Base-by-base conservation (phyloP, 176 grass and related monocot species). In the Eremochloa ophiuroides region DNA sequence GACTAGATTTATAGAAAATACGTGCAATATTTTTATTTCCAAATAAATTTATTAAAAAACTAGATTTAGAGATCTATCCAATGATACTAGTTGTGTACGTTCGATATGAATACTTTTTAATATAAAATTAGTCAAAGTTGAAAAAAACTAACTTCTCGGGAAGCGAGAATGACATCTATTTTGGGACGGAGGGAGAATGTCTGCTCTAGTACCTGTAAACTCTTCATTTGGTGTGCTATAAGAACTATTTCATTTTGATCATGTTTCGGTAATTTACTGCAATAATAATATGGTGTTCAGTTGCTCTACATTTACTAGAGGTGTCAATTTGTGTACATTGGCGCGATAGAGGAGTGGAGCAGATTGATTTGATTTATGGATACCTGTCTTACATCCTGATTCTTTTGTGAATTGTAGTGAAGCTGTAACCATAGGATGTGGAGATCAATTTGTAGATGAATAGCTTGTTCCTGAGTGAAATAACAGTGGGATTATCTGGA, bases 221-320 rank as follows among this genome's bases (percentile, higher is more conserved):
- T 75, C 42, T 50, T 38, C 8, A 48, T 60, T 85, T 34, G 46
- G 51, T 43, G 17, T 71, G 64, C 10, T 44, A 69, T 64, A 55
- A 85, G 22, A 70, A 30, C 69, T 56, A 58, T 33, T 50, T 29
- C n/a, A n/a, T n/a, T n/a, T n/a, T n/a, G n/a, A n/a, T n/a, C n/a
- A n/a, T n/a, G n/a, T n/a, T n/a, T n/a, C n/a, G n/a, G n/a, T n/a
- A n/a, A 58, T 33, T 50, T 29, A 9, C 3, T 77, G 56, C 1
- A 20, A 73, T 30, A 31, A 33, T 31, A 50, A 82, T 59, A 12
- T 26, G 23, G 8, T 87, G 18, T 82, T 14, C 44, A 26, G 5
- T 3, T 41, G 53, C 25, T 20, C 22, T 15, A 29, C 33, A 62
- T 62, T 42, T 28, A 25, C 77, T 27, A 34, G 30, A 53, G 44